Evolutionary conservation across 2,329 filamentous ascomycete species (phyloP).

Genomic region (Sordariomycetes sp.): DNA sequence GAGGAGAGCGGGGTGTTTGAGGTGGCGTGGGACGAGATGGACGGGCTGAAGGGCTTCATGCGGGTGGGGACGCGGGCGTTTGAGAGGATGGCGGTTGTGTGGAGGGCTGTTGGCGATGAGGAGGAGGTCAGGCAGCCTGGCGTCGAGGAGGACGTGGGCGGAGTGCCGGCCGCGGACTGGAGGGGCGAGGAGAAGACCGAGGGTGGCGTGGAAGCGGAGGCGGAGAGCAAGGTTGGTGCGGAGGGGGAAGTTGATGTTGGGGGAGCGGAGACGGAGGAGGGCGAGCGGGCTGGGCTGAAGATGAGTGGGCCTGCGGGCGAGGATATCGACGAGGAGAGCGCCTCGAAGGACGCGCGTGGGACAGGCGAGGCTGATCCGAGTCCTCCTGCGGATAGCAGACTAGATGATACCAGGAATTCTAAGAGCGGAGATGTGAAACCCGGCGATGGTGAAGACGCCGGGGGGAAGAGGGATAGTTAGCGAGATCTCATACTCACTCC

Average conservation of each 20-base stretch:
- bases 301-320: constrained; percentile 24
- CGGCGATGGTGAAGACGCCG: no score
- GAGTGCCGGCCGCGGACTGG: constrained; percentile 67
- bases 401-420: not conserved
- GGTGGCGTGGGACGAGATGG: constrained; percentile 60
- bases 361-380: not conserved
- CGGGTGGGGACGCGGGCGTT: constrained; percentile 74
- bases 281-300: constrained; percentile 19
- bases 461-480: no score
- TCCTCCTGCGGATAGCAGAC: not conserved
- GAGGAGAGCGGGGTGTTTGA: constrained; percentile 55
- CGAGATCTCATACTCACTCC: no score
- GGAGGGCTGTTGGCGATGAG: constrained; percentile 42
- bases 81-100: constrained; percentile 76
- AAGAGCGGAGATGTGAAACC: no score
- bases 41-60: constrained; percentile 85
- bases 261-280: constrained; percentile 19
- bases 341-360: not conserved
- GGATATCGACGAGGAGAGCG: constrained; percentile 13
- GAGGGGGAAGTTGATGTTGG: constrained; percentile 28
- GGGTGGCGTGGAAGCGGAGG: constrained; percentile 27
- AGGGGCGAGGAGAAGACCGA: constrained; percentile 39
- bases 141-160: constrained; percentile 56
- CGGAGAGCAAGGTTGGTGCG: constrained; percentile 29
- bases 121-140: constrained; percentile 48